These are phyloP conservation scores for Aspergillus nanangensis DNA, from an alignment of 495 filamentous ascomycete species.

Conservation along the genomic window DNA sequence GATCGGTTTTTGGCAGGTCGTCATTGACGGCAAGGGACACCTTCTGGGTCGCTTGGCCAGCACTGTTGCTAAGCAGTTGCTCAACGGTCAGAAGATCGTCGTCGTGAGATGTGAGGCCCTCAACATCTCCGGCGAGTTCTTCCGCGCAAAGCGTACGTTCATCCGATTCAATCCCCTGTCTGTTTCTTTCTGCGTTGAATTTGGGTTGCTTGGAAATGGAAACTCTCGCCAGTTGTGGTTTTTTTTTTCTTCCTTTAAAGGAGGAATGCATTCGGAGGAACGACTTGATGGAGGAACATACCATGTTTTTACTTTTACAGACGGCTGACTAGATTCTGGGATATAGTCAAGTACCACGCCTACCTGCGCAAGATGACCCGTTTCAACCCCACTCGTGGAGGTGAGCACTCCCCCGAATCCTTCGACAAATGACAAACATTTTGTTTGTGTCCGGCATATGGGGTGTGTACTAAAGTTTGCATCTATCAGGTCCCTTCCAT, in stretches of 20 bases:
- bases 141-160: constrained; percentile 97
- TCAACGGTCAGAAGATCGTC: constrained; percentile 99
- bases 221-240: not conserved
- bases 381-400: constrained; percentile 97
- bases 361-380: constrained; percentile 99
- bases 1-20: constrained; percentile 56
- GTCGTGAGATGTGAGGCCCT: constrained; percentile 97
- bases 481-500: constrained; percentile 98
- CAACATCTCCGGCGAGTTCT: constrained; percentile 99
- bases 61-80: constrained; percentile 98
- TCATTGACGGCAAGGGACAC: constrained; percentile 99
- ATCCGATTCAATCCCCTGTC: constrained; percentile 15
- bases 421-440: too few species aligned
- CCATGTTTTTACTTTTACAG: constrained; percentile 4
- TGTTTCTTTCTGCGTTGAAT: constrained; percentile 6
- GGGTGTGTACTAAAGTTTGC: too few species aligned
- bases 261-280: too few species aligned
- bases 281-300: too few species aligned
- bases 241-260: too few species aligned
- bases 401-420: constrained; percentile 44
- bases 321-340: constrained; percentile 31
- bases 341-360: constrained; percentile 97
- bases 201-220: not conserved
- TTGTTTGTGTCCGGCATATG: too few species aligned
- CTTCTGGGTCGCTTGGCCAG: constrained; percentile 98